These are phyloP conservation scores for Sistotremastrum niveocremeum DNA, from an alignment of 768 basidiomycete genomes.

Conservation along the genomic window DNA sequence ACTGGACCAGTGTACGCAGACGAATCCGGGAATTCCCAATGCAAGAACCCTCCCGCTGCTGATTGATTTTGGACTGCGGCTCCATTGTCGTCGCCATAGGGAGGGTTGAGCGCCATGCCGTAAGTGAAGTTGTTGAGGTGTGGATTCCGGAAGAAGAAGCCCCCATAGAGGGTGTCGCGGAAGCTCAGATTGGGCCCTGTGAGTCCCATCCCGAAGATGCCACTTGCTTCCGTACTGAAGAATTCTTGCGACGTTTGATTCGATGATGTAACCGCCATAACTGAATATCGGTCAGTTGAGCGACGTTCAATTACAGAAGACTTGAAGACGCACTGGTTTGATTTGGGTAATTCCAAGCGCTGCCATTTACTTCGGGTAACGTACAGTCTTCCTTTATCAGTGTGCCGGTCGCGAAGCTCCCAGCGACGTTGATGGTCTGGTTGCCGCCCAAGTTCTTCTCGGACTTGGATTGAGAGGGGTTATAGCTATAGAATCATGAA, in stretches of 20 bases:
- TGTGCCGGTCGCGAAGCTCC: background rate
- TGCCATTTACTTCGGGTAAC: background rate
- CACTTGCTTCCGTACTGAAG: background rate
- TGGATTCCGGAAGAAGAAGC: background rate
- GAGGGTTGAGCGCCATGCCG: background rate
- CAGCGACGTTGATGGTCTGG: background rate
- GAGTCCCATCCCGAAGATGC: background rate
- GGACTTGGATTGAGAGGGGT: background rate
- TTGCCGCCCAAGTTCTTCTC: too few species aligned
- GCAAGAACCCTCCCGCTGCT: background rate
- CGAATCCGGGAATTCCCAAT: background rate
- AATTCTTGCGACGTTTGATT: background rate
- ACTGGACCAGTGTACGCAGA: background rate
- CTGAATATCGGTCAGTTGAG: too few species aligned
- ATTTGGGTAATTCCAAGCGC: background rate
- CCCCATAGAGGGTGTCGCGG: background rate
- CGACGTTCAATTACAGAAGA: background rate
- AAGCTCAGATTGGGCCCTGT: background rate
- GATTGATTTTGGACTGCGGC: background rate
- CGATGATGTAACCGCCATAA: background rate
- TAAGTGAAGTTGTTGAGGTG: background rate
- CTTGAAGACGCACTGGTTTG: background rate
- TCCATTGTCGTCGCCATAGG: background rate
- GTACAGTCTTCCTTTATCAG: background rate
- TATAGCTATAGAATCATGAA: background rate